Base-by-base conservation (phyloP, 2,329 filamentous ascomycete genomes). In the Colletotrichum incanum region DNA sequence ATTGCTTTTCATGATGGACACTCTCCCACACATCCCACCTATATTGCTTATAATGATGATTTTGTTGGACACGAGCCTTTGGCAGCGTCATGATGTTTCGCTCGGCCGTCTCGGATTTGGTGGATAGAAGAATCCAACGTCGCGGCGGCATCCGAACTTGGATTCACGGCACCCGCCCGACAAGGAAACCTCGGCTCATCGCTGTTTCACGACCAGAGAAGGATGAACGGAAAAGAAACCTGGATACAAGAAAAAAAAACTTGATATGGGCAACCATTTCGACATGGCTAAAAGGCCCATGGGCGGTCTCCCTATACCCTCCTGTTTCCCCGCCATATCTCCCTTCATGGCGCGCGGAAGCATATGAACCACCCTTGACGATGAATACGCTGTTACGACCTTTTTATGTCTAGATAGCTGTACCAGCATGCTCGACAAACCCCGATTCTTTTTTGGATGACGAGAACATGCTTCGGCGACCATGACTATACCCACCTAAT, bases 311-410 rank as follows among this genome's bases (percentile, higher is more conserved):
- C 79, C 60, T 74, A 78, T 77, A 75, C 77, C 67, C 65, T 62
- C 59, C 61, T 56, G 71, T 70, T 66, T 78, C 74, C 74, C 74
- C 65, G 69, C 70, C 67, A 72, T 69, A 65, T 34, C 52, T 72
- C 61, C 45, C 62, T 69, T 62, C 54, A 73, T 73, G 71, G 71
- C 71, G 71, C 71, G 66, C 55, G 67, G 71, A 61, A 73, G 62
- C 71, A 73, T 66, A 73, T 71, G 71, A 73, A 73, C 71, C 71
- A 71, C 71, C 71, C 80, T 82, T 84, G 82, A 84, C 82, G 82
- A 84, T 83, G 80, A 84, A 74, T 74, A 82, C 81, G 81, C 80
- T 83, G 83, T 84, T 80, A 84, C 80, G 83, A 84, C 80, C 79
- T 83, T 52, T 72, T 72, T 80, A 84, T 80, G 82, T 84, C 82